Percentiles rank a stretch among this genome's conserved stretches.
Evolutionary conservation across 2,329 filamentous ascomycete species (phyloP).

Genomic region (Anisogramma anomala): DNA sequence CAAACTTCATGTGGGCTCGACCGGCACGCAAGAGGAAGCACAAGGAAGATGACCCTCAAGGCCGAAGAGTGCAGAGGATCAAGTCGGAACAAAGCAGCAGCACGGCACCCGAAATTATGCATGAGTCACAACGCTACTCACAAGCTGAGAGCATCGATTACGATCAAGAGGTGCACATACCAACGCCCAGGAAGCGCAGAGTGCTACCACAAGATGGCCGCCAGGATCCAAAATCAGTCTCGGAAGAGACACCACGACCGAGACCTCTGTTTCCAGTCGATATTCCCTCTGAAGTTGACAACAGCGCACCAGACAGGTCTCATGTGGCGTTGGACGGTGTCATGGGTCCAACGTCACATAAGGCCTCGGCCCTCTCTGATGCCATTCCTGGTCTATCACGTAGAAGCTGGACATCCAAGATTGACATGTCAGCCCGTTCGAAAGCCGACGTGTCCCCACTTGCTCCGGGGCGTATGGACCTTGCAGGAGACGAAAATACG

Average conservation of each 20-base stretch:
- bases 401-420: background rate
- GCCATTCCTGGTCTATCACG: slow-evolving; percentile 7
- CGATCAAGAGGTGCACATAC: slow-evolving; percentile 34
- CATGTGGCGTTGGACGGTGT: background rate
- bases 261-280: background rate
- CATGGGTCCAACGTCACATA: background rate
- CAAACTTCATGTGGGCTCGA: slow-evolving; percentile 40
- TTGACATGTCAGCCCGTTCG: background rate
- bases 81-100: slow-evolving; percentile 30
- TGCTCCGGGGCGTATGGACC: slow-evolving; percentile 5
- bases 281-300: background rate
- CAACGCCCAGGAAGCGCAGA: slow-evolving; percentile 31
- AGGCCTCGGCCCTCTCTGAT: background rate
- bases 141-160: slow-evolving; percentile 51
- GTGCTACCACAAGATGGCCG: background rate
- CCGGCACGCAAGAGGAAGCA: slow-evolving; percentile 36
- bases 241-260: background rate
- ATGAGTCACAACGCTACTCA: slow-evolving; percentile 22
- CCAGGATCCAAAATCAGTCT: background rate
- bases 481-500: slow-evolving; percentile 11
- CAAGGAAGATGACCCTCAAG: slow-evolving; percentile 14
- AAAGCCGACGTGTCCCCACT: background rate
- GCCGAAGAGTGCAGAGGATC: slow-evolving; percentile 23
- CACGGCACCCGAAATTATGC: slow-evolving; percentile 22
- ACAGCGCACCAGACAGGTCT: background rate